Evolutionary conservation across 2,329 filamentous ascomycete genomes (phyloP), one percentile per base, ranked within the genome.

Genomic region (Xylaria sp.): DNA sequence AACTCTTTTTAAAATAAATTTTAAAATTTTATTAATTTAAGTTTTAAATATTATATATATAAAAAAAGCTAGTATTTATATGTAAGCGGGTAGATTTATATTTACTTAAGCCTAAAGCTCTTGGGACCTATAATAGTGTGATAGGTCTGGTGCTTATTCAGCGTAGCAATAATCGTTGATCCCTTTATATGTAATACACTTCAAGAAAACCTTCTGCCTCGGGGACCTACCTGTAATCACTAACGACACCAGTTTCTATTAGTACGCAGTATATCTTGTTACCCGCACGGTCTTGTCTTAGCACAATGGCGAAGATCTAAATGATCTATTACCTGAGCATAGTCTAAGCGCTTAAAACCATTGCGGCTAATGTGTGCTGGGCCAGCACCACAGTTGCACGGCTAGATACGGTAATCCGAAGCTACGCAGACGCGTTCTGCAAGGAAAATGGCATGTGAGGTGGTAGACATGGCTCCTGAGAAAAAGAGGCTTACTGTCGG

Each of bases 371-470:
- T n/a, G 23, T 8, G 49, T 31, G 63, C 9, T 43, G 59, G 52
- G 33, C 31, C 39, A 46, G 55, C 48, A 36, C 63, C 64, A 55
- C 31, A 61, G 68, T 36, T 51, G 57, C 46, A 62, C 54, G 55
- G 62, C 62, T 43, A 59, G 57, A 64, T 64, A 62, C 15, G 59
- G 55, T 36, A 68, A 70, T 33, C 64, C 68, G 55, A 52, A 52
- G 25, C 31, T 64, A 23, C 51, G n/a, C 15, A 41, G n/a, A 31
- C 56, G 61, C 56, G 51, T 64, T 41, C 46, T 48, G 31, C 18
- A 65, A 20, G 31, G 15, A 33, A 43, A 41, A 18, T 25, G 51
- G 41, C 51, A 43, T 52, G 31, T 63, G 58, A 36, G 58, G 57
- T 48, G 57, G 65, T 60, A 57, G 66, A 62, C 28, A 36, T 57